A percentile compares a stretch with the other conserved stretches of the same genome.
phyloP scores from a whole-genome alignment of 768 basidiomycete genomes.

The Daedalea quercina region DNA sequence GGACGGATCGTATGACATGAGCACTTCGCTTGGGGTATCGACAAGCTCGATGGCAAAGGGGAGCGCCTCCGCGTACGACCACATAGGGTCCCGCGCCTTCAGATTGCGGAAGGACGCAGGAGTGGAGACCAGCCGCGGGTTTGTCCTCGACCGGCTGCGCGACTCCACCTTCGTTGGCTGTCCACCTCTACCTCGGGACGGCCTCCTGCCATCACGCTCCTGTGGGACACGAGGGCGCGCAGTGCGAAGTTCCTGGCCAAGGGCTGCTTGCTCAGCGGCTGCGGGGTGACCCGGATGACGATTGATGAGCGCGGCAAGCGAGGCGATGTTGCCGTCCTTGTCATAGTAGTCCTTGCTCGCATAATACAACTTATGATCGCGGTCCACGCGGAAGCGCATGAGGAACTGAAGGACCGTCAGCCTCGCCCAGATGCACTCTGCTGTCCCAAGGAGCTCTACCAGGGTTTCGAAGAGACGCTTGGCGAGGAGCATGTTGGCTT shows the following conservation, averaged over 20 bases:
- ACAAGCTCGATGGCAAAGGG: conserved; percentile 47
- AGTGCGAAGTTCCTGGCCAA: conserved; percentile 33
- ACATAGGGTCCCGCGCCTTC: conserved; percentile 45
- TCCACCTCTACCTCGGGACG: conserved; percentile 46
- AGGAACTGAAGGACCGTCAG: conserved; percentile 79
- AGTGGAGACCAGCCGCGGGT: conserved; percentile 26
- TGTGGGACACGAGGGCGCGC: conserved; percentile 42
- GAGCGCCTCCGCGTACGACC: conserved; percentile 62
- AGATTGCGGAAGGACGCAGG: conserved; percentile 7
- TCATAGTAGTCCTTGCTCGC: conserved; percentile 42
- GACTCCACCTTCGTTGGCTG: conserved; percentile 37
- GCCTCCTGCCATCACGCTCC: conserved; percentile 44
- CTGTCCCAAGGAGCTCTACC: conserved; percentile 37
- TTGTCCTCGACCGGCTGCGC: conserved; percentile 58
- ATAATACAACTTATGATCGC: conserved; percentile 81
- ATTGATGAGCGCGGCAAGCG: conserved; percentile 59
- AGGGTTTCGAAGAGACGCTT: conserved; percentile 47
- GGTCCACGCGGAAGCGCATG: conserved; percentile 82
- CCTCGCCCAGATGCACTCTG: conserved; percentile 52
- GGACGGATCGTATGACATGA: conserved; percentile 57
- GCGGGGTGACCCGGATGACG: conserved; percentile 29
- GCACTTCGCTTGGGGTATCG: conserved; percentile 60
- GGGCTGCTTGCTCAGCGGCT: conserved; percentile 16
- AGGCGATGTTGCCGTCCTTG: conserved; percentile 46
- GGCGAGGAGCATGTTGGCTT: conserved; percentile 45